A percentile compares a stretch with the other conserved stretches of the same genome.
These are phyloP conservation scores for Leishmania major DNA, from an alignment of 208 protist genomes.

Conservation along the genomic window DNA sequence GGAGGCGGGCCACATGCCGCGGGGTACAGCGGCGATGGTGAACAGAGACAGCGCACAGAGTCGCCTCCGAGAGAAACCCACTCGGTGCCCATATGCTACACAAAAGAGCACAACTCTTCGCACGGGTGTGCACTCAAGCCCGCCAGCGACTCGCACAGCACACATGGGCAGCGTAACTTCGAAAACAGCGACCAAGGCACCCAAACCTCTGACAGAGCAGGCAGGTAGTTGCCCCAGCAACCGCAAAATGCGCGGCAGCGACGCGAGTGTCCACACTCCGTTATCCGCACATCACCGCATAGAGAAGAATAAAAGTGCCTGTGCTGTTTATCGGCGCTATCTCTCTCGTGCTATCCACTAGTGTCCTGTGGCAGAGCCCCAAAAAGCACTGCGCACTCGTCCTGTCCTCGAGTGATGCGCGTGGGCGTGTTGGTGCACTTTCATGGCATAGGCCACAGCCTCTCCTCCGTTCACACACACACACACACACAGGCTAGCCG, in stretches of 20 bases:
- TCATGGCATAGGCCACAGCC: background rate
- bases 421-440: background rate
- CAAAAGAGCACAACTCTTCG: background rate
- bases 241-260: background rate
- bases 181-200: background rate
- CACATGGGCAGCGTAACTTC: background rate
- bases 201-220: background rate
- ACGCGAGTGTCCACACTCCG: background rate
- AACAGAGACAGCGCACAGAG: background rate
- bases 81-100: background rate
- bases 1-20: background rate
- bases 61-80: background rate
- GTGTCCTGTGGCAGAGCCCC: background rate
- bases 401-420: background rate
- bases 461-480: background rate
- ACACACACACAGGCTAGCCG: background rate
- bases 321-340: background rate
- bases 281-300: background rate
- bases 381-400: background rate
- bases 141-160: background rate
- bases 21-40: background rate
- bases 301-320: constrained; percentile 7
- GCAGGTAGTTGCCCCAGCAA: background rate
- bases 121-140: background rate
- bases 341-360: too few species aligned